Conservation (phyloP, 176 grass and related monocot species). For the Oryza nivara region DNA sequence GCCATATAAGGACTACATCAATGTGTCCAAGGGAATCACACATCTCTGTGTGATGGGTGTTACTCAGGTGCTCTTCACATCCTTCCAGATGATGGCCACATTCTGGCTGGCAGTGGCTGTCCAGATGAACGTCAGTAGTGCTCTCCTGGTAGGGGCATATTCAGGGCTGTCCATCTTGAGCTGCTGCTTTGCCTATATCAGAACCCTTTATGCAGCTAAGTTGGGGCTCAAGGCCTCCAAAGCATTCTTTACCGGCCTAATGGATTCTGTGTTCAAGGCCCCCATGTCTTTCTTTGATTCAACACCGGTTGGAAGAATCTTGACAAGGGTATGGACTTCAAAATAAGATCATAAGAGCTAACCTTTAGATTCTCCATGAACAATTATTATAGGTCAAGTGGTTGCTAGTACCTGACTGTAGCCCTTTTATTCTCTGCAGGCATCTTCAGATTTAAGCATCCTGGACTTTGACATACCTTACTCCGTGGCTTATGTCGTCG, state of each 20-base stretch:
- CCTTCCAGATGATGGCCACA: constrained; percentile 67
- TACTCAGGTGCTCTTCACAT: constrained; percentile 50
- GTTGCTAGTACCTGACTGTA: neutral
- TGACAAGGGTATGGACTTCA: constrained; percentile 68
- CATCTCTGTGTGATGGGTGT: constrained; percentile 46
- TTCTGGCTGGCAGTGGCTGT: constrained; percentile 79
- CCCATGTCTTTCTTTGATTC: constrained; percentile 97
- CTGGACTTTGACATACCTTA: constrained; percentile 98
- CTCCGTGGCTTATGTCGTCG: constrained; percentile 65
- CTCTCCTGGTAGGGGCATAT: constrained; percentile 76
- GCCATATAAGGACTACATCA: constrained; percentile 78
- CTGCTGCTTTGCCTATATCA: constrained; percentile 68
- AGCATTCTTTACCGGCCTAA: constrained; percentile 73
- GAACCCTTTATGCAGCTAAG: constrained; percentile 51
- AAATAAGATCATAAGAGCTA: constrained; percentile 11
- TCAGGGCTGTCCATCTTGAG: constrained; percentile 66
- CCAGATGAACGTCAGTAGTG: constrained; percentile 59
- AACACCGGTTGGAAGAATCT: constrained; percentile 90
- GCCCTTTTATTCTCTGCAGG: constrained; percentile 47
- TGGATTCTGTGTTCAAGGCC: constrained; percentile 86
- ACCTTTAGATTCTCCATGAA: neutral
- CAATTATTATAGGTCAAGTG: neutral
- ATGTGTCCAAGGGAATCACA: constrained; percentile 60
- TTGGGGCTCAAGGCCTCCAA: constrained; percentile 89
- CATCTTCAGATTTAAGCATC: constrained; percentile 94